These are phyloP conservation scores for Backusella liffmaniae DNA, from an alignment of 192 early-diverging fungal genomes.

Conservation along the genomic window DNA sequence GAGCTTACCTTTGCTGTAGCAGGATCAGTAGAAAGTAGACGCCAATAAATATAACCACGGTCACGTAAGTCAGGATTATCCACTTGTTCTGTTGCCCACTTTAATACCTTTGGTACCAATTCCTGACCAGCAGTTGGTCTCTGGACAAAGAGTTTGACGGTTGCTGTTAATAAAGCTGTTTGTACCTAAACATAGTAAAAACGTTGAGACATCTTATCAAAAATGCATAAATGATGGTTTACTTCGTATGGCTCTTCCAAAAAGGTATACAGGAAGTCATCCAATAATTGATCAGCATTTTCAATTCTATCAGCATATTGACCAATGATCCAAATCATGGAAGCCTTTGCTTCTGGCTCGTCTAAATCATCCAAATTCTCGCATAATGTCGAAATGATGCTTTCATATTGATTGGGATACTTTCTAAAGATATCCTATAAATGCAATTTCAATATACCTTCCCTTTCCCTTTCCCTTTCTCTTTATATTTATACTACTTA, in stretches of 20 bases:
- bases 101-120: conserved; percentile 89
- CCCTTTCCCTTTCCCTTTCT: neutral
- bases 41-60: conserved; percentile 98
- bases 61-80: conserved; percentile 98
- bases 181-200: conserved; percentile 60
- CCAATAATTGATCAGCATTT: conserved; percentile 89
- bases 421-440: conserved; percentile 94
- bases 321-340: conserved; percentile 99
- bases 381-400: conserved; percentile 88
- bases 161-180: conserved; percentile 89
- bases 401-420: conserved; percentile 97
- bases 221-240: neutral
- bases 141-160: conserved; percentile 96
- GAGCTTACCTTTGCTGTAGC: conserved; percentile 71
- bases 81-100: conserved; percentile 90
- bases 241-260: conserved; percentile 83
- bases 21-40: conserved; percentile 92
- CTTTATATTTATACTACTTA: conserved; percentile 10
- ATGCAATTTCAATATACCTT: neutral
- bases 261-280: conserved; percentile 85
- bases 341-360: conserved; percentile 95
- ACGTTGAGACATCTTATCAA: neutral
- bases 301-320: conserved; percentile 98
- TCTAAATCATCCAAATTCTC: conserved; percentile 96
- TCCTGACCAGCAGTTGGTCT: conserved; percentile 89